Conservation (phyloP, 208 protist genomes). For the Crithidia sp. region DNA sequence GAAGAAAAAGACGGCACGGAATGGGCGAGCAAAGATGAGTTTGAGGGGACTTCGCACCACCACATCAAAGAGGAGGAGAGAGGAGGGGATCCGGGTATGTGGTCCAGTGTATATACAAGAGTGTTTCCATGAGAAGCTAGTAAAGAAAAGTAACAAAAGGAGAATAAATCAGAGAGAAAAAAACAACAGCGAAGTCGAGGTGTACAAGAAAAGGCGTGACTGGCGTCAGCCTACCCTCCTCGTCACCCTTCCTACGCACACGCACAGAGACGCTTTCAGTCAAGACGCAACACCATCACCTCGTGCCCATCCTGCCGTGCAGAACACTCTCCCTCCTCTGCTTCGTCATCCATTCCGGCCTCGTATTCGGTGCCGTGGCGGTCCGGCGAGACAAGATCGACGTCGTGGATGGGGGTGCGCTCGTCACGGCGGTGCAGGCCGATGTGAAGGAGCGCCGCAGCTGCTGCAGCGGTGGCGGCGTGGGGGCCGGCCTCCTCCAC, state of each 20-base stretch:
- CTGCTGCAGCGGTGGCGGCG: neutral
- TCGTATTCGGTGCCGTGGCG: neutral
- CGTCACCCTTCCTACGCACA: neutral
- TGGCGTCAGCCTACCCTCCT: neutral
- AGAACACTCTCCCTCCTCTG: neutral
- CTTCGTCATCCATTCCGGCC: neutral
- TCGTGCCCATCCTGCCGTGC: neutral
- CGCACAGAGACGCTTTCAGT: neutral
- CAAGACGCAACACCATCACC: conserved; percentile 29
- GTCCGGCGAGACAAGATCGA: conserved; percentile 3
- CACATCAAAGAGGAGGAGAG: neutral
- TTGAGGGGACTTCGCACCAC: too few relatives aligned
- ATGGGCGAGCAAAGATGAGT: too few relatives aligned
- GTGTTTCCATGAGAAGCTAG: neutral
- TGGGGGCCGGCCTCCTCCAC: neutral
- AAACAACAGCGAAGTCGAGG: neutral
- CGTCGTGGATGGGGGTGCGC: neutral
- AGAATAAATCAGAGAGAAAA: neutral
- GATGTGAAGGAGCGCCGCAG: neutral
- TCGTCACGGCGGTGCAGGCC: conserved; percentile 1
- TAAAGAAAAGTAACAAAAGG: neutral
- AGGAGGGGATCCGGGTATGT: neutral
- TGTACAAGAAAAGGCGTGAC: neutral
- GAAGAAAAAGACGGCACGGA: too few relatives aligned
- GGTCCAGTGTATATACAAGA: neutral